A percentile compares a stretch with the other conserved stretches of the same genome.
These are phyloP conservation scores for Pelargonium nanum DNA, from an alignment of 345 rosid genomes.

Conservation along the genomic window DNA sequence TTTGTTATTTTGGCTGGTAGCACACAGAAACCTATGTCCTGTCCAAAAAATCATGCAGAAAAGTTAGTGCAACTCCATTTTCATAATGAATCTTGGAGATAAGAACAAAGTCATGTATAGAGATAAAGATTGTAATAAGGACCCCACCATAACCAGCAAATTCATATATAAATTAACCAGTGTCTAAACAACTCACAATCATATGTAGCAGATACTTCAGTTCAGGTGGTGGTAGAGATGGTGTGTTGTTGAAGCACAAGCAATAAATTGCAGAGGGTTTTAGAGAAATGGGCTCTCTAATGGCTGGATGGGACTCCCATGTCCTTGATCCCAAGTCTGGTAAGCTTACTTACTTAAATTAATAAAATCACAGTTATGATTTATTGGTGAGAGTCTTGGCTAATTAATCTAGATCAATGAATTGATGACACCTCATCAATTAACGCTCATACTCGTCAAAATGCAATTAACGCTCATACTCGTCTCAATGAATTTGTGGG, in stretches of 20 bases:
- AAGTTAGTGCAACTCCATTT: not conserved
- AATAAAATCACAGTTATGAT: not conserved
- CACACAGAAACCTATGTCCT: conserved; percentile 12
- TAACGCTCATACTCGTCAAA: too few relatives aligned
- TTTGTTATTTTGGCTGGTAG: not conserved
- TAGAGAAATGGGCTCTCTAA: conserved; percentile 71
- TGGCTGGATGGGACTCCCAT: conserved; percentile 93
- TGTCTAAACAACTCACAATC: not conserved
- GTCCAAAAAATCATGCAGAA: not conserved
- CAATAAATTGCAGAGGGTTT: not conserved
- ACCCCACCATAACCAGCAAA: not conserved
- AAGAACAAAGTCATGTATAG: conserved; percentile 17
- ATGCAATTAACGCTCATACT: not conserved
- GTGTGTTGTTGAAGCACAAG: not conserved
- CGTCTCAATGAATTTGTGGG: too few relatives aligned
- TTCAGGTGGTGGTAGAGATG: not conserved
- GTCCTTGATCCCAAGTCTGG: conserved; percentile 39
- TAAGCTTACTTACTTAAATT: conserved; percentile 9
- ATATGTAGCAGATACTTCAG: not conserved
- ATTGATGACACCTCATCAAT: too few relatives aligned
- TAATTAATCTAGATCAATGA: not conserved
- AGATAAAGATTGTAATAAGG: not conserved
- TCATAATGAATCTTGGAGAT: conserved; percentile 5
- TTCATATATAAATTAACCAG: not conserved
- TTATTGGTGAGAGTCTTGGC: not conserved